Percentiles rank a stretch among this genome's conserved stretches.
phyloP scores from a whole-genome alignment of 352 stramenopile genomes.

The Nothophytophthora sp. region DNA sequence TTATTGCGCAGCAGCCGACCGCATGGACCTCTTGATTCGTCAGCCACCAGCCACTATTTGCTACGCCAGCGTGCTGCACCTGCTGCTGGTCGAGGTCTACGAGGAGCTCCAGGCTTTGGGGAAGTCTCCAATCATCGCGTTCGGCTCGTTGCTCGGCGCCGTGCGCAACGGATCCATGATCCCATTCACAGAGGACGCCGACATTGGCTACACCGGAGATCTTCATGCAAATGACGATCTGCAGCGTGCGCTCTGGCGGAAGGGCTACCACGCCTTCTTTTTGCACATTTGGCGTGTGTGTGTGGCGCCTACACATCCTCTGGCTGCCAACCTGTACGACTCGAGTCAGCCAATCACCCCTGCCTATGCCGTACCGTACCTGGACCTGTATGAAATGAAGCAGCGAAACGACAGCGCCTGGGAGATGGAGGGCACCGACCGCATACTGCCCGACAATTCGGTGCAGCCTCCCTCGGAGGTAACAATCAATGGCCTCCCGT shows the following conservation, averaged over 20 bases:
- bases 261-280: constrained; percentile 42
- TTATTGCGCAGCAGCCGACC: constrained; percentile 38
- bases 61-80: constrained; percentile 37
- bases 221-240: constrained; percentile 6
- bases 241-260: constrained; percentile 15
- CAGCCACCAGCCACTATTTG: constrained; percentile 27
- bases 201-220: constrained; percentile 35
- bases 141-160: constrained; percentile 36
- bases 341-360: background rate
- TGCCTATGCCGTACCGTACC: constrained; percentile 16
- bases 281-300: constrained; percentile 23
- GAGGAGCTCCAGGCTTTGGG: constrained; percentile 18
- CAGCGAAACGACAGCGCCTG: constrained; percentile 3
- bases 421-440: constrained; percentile 19
- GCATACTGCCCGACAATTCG: constrained; percentile 12
- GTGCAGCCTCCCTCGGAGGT: constrained; percentile 25
- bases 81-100: constrained; percentile 45
- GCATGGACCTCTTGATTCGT: constrained; percentile 34
- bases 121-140: constrained; percentile 22
- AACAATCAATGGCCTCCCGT: constrained; percentile 30
- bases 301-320: constrained; percentile 23
- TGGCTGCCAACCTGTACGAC: constrained; percentile 27
- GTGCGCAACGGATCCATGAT: constrained; percentile 44
- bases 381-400: constrained; percentile 27
- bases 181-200: constrained; percentile 53